Evolutionary conservation across 2,329 filamentous ascomycete genomes (phyloP).

Genomic region (Rhynchosporium agropyri): DNA sequence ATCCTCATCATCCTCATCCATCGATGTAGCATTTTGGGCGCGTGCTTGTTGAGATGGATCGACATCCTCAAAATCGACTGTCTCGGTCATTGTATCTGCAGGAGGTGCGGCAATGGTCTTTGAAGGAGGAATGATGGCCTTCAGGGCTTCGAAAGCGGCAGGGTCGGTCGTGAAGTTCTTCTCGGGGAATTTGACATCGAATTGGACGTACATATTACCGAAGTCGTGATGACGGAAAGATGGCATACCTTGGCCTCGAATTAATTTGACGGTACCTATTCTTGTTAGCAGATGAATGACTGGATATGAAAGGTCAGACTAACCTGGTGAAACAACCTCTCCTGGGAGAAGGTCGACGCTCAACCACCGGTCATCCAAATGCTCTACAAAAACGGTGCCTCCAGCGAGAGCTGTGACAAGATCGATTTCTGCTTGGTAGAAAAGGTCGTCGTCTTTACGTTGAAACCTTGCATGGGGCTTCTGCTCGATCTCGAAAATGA

Average conservation of each 20-base stretch:
- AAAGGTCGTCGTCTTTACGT: slow-evolving; percentile 92
- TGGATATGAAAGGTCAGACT: slow-evolving; percentile 41
- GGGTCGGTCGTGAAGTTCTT: slow-evolving; percentile 68
- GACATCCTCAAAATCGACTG: slow-evolving; percentile 82
- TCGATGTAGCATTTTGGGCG: slow-evolving; percentile 66
- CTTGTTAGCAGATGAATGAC: slow-evolving; percentile 35
- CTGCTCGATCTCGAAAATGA: slow-evolving; percentile 98
- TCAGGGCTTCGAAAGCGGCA: slow-evolving; percentile 75
- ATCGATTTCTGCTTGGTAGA: slow-evolving; percentile 94
- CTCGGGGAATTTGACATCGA: slow-evolving; percentile 95
- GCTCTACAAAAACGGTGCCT: slow-evolving; percentile 88
- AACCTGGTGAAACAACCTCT: slow-evolving; percentile 92
- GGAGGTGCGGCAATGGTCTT: slow-evolving; percentile 65
- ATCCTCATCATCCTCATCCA: slow-evolving; percentile 79
- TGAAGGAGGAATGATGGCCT: slow-evolving; percentile 79
- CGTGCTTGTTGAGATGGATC: slow-evolving; percentile 69
- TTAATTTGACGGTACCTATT: slow-evolving; percentile 85
- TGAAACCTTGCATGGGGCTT: slow-evolving; percentile 97
- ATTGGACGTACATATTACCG: slow-evolving; percentile 96
- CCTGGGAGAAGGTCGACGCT: slow-evolving; percentile 90
- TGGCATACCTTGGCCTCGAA: slow-evolving; percentile 97
- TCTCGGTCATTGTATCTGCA: slow-evolving; percentile 86
- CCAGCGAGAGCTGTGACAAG: slow-evolving; percentile 92
- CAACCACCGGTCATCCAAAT: slow-evolving; percentile 96
- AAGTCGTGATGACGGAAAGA: slow-evolving; percentile 92